phyloP scores from a whole-genome alignment of 2,329 filamentous ascomycete species.

The Colletotrichum gigasporum region DNA sequence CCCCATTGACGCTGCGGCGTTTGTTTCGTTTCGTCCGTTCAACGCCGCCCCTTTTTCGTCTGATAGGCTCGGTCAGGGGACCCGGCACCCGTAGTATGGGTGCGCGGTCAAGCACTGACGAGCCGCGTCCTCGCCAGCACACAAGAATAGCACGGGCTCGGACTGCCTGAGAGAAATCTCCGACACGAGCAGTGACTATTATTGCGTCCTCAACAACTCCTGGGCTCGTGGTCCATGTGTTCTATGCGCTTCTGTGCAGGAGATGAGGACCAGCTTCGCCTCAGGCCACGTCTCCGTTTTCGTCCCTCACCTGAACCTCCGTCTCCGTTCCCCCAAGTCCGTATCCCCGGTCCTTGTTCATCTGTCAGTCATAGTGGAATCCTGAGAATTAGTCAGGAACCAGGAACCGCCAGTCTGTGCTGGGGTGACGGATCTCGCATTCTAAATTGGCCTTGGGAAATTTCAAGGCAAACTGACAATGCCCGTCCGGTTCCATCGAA shows the following conservation, averaged over 20 bases:
- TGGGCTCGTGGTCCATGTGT: neutral
- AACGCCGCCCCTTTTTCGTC: slow-evolving; percentile 12
- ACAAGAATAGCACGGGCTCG: slow-evolving; percentile 13
- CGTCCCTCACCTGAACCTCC: too few species aligned
- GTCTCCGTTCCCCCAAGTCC: neutral
- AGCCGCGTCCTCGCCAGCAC: slow-evolving; percentile 11
- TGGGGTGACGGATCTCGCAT: slow-evolving; percentile 18
- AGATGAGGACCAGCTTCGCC: neutral
- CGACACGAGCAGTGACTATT: neutral
- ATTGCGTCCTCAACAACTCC: neutral
- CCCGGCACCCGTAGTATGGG: neutral
- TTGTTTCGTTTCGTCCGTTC: slow-evolving; percentile 20
- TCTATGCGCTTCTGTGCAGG: neutral
- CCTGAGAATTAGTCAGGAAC: slow-evolving; percentile 12
- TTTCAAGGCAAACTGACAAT: slow-evolving; percentile 1
- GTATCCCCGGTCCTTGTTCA: slow-evolving; percentile 2
- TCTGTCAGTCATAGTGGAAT: neutral
- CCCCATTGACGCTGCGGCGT: slow-evolving; percentile 9
- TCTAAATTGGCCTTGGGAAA: neutral
- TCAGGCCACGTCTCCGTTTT: neutral
- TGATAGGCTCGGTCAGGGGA: slow-evolving; percentile 1
- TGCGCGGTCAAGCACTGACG: neutral
- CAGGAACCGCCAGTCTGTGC: neutral
- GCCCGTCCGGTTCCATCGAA: slow-evolving; percentile 10
- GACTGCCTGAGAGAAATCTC: slow-evolving; percentile 12